These are phyloP conservation scores for Bimuria novae-zelandiae DNA, from an alignment of 2,329 filamentous ascomycete genomes.

Conservation along the genomic window DNA sequence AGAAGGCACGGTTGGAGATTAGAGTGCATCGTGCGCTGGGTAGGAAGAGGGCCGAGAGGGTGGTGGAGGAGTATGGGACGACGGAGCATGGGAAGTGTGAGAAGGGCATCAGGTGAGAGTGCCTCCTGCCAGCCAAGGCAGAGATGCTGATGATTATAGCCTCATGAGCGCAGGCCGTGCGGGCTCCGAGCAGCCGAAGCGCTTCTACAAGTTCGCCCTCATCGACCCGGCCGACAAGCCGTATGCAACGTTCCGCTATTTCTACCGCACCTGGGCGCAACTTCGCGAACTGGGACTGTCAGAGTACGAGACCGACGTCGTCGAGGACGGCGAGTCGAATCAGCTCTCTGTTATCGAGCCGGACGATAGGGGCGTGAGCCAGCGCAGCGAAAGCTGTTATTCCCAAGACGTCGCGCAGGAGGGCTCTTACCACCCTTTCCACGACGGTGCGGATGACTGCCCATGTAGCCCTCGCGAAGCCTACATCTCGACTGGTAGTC, in stretches of 20 bases:
- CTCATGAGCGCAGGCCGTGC: slow-evolving; percentile 46
- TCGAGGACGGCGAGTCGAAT: slow-evolving; percentile 21
- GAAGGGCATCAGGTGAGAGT: slow-evolving; percentile 38
- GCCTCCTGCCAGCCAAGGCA: background rate
- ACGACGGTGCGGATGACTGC: background rate
- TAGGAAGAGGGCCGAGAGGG: slow-evolving; percentile 44
- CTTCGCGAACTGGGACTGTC: slow-evolving; percentile 29
- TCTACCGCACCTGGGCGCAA: slow-evolving; percentile 41
- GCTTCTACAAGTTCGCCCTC: slow-evolving; percentile 56
- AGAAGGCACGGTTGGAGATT: slow-evolving; percentile 47
- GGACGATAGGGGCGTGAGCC: background rate
- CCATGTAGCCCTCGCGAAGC: slow-evolving; percentile 9
- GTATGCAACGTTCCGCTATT: slow-evolving; percentile 52
- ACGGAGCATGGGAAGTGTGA: slow-evolving; percentile 24
- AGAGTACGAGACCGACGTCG: slow-evolving; percentile 17
- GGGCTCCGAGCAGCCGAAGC: slow-evolving; percentile 46
- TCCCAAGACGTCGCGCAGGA: background rate
- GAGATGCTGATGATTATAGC: slow-evolving; percentile 29
- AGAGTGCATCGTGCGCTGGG: slow-evolving; percentile 48
- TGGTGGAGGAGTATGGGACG: slow-evolving; percentile 28
- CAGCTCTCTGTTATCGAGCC: slow-evolving; percentile 36
- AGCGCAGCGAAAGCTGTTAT: background rate
- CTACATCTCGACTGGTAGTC: slow-evolving; percentile 23
- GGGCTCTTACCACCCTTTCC: background rate
- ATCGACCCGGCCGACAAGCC: slow-evolving; percentile 55